Evolutionary conservation across 495 filamentous ascomycete genomes (phyloP).

Genomic region (Hapsidospora chrysogenum): DNA sequence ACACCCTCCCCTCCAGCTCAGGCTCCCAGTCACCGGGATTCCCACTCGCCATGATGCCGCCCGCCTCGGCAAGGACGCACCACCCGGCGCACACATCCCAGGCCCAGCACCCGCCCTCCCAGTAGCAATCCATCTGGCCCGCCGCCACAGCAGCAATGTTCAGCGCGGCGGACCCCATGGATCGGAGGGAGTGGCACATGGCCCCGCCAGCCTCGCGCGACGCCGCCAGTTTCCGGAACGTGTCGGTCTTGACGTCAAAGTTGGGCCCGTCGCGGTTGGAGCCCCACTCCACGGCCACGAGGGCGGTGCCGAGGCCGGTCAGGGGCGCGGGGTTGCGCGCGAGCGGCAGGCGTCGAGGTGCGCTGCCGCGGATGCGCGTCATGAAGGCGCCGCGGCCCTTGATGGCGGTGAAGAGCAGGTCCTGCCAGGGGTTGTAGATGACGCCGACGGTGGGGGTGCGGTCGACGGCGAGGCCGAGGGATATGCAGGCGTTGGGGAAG

Average conservation of each 20-base stretch:
- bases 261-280: slow-evolving; percentile 55
- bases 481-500: slow-evolving; percentile 68
- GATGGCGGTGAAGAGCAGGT: slow-evolving; percentile 54
- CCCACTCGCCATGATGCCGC: slow-evolving; percentile 61
- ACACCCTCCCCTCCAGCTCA: slow-evolving; percentile 56
- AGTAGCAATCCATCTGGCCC: slow-evolving; percentile 69
- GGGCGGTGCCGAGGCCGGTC: slow-evolving; percentile 36
- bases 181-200: slow-evolving; percentile 72
- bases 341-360: slow-evolving; percentile 27
- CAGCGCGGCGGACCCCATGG: slow-evolving; percentile 63
- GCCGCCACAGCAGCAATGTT: slow-evolving; percentile 71
- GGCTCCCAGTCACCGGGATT: slow-evolving; percentile 67
- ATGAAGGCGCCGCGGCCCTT: slow-evolving; percentile 51
- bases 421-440: slow-evolving; percentile 67
- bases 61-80: slow-evolving; percentile 75
- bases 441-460: slow-evolving; percentile 55
- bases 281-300: slow-evolving; percentile 70
- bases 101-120: slow-evolving; percentile 89
- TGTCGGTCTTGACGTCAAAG: slow-evolving; percentile 52
- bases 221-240: slow-evolving; percentile 50
- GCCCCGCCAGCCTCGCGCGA: slow-evolving; percentile 47
- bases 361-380: slow-evolving; percentile 14
- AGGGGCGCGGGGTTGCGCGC: slow-evolving; percentile 30
- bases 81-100: slow-evolving; percentile 92
- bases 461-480: slow-evolving; percentile 55